Percentiles rank a stretch among this genome's conserved stretches.
Conservation (phyloP, 2,329 filamentous ascomycete species). For the Neonectria hederae region DNA sequence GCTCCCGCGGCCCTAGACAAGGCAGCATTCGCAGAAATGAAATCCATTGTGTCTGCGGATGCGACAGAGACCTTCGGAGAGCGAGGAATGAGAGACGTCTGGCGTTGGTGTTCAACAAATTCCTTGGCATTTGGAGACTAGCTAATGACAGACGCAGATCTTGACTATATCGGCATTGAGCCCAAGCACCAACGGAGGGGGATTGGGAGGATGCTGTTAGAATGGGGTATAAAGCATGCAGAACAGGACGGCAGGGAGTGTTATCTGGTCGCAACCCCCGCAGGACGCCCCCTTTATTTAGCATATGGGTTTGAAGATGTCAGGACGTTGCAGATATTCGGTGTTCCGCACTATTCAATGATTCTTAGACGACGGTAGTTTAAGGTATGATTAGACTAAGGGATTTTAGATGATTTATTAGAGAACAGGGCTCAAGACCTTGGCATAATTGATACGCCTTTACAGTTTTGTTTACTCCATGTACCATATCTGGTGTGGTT, state of each 20-base stretch:
- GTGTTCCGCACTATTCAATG: slow-evolving; percentile 14
- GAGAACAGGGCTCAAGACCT: too few relatives aligned
- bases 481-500: too few relatives aligned
- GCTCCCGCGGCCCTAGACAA: background rate
- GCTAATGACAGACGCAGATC: background rate
- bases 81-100: slow-evolving; percentile 7
- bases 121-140: background rate
- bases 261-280: slow-evolving; percentile 17
- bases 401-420: background rate
- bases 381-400: background rate
- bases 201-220: slow-evolving; percentile 4
- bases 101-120: slow-evolving; percentile 3
- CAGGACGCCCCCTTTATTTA: slow-evolving; percentile 8
- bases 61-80: slow-evolving; percentile 7
- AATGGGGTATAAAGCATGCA: slow-evolving; percentile 11
- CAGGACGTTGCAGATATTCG: slow-evolving; percentile 6
- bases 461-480: too few relatives aligned
- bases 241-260: slow-evolving; percentile 6
- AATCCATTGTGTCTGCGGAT: background rate
- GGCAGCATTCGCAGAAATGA: slow-evolving; percentile 6
- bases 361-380: background rate
- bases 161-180: slow-evolving; percentile 20
- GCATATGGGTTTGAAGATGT: slow-evolving; percentile 13
- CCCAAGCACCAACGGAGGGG: slow-evolving; percentile 13
- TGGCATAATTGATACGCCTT: too few relatives aligned